Conservation (phyloP, 306 rosid species). For the Trichosanthes truncata region DNA sequence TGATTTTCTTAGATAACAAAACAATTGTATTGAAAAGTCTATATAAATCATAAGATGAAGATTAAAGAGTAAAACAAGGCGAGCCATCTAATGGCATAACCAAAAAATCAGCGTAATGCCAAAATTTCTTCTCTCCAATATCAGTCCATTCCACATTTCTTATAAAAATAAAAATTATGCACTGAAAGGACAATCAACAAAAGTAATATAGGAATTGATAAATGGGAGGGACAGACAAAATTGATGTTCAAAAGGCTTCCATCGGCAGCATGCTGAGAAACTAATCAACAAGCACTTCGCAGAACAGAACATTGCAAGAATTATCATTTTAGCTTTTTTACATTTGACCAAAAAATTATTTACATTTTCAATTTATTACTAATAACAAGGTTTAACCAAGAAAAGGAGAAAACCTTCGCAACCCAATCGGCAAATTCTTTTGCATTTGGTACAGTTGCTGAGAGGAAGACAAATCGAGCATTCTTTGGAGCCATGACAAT, state of each 20-base stretch:
- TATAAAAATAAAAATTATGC: not conserved
- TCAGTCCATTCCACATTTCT: not conserved
- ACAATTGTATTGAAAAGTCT: not conserved
- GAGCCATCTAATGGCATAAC: not conserved
- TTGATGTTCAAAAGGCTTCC: not conserved
- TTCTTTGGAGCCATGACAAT: conserved; percentile 94
- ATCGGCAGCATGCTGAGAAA: not conserved
- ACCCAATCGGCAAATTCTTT: conserved; percentile 96
- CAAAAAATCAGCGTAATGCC: not conserved
- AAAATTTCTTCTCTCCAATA: not conserved
- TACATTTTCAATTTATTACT: not conserved
- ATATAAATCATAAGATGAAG: not conserved
- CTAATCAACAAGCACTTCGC: not conserved
- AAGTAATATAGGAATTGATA: not conserved
- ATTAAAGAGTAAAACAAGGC: not conserved
- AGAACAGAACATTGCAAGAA: not conserved
- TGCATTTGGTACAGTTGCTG: conserved; percentile 95
- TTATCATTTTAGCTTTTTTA: not conserved
- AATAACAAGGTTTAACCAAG: not conserved
- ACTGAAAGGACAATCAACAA: not conserved
- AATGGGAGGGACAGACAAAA: not conserved
- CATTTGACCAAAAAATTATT: not conserved
- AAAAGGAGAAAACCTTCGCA: conserved; percentile 46
- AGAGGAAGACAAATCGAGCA: conserved; percentile 80
- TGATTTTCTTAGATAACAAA: not conserved